These are phyloP conservation scores for Meyerozyma carpophila DNA, from an alignment of 1,139 yeast species.

Conservation along the genomic window DNA sequence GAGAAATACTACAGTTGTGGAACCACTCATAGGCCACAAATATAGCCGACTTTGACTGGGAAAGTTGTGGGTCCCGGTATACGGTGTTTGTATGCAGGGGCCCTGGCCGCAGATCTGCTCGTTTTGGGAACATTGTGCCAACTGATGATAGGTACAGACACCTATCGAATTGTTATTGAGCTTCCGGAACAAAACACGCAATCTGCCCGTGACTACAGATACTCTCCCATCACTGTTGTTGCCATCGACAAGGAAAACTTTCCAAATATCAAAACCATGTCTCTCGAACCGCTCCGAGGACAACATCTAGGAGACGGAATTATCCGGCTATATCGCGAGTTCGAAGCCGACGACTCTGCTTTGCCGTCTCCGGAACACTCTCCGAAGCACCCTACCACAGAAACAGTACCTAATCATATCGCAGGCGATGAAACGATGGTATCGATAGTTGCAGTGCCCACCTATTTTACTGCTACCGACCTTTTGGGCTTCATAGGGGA, in stretches of 20 bases:
- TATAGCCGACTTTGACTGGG: no score
- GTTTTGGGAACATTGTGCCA: neutral
- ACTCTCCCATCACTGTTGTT: constrained; percentile 26
- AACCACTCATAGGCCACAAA: no score
- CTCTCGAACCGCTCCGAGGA: constrained; percentile 49
- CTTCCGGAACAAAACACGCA: constrained; percentile 4
- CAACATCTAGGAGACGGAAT: constrained; percentile 68
- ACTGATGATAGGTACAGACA: constrained; percentile 40
- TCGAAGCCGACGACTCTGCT: constrained; percentile 19
- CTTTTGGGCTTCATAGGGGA: constrained; percentile 76
- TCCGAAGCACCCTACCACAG: neutral
- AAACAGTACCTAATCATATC: neutral
- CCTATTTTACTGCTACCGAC: constrained; percentile 83
- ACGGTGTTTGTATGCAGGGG: neutral
- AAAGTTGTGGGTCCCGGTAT: no score
- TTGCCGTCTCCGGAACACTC: neutral
- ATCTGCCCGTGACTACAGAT: constrained; percentile 25
- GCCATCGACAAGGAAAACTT: constrained; percentile 19
- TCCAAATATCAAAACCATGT: constrained; percentile 5
- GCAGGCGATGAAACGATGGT: constrained; percentile 60
- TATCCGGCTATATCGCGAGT: constrained; percentile 60
- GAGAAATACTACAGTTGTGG: constrained; percentile 15
- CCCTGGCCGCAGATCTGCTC: neutral
- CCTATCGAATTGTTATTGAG: constrained; percentile 35
- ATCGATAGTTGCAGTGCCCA: constrained; percentile 80